Percentiles rank a stretch among this genome's conserved stretches.
These are phyloP conservation scores for Trichoderma guizhouense DNA, from an alignment of 2,329 filamentous ascomycete genomes.

Conservation along the genomic window DNA sequence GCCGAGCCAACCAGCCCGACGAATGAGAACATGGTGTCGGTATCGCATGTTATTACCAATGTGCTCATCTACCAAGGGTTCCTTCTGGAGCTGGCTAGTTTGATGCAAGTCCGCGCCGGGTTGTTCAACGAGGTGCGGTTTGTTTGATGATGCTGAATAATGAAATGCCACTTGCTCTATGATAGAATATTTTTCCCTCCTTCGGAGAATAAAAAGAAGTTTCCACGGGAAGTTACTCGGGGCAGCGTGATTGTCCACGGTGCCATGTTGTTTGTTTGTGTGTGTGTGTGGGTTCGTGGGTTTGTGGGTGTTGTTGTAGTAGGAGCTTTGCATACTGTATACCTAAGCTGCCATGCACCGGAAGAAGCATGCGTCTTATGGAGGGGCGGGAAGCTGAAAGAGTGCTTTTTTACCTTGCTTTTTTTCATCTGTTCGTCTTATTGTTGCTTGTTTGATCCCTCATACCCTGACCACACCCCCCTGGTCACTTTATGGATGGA, in stretches of 20 bases:
- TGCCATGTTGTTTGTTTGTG: neutral
- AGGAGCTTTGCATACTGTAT: neutral
- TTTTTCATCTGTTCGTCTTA: neutral
- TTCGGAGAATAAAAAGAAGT: neutral
- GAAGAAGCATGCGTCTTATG: neutral
- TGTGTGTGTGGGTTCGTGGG: neutral
- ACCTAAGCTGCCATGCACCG: neutral
- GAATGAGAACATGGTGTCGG: slow-evolving; percentile 51
- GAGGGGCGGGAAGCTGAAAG: neutral
- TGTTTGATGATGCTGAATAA: slow-evolving; percentile 25
- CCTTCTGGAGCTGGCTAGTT: slow-evolving; percentile 69
- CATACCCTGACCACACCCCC: neutral
- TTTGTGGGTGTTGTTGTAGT: neutral
- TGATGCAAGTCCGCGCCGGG: slow-evolving; percentile 71
- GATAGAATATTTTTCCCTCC: neutral
- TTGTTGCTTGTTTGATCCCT: neutral
- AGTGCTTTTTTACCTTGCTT: neutral
- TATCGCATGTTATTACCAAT: slow-evolving; percentile 78
- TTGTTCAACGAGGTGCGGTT: slow-evolving; percentile 75
- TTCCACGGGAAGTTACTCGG: neutral
- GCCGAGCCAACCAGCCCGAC: slow-evolving; percentile 16
- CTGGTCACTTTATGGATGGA: neutral
- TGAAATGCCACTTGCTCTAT: neutral
- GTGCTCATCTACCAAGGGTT: slow-evolving; percentile 77
- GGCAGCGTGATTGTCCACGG: neutral